These are phyloP conservation scores for Tricholomella constricta DNA, from an alignment of 768 basidiomycete genomes.

Conservation along the genomic window DNA sequence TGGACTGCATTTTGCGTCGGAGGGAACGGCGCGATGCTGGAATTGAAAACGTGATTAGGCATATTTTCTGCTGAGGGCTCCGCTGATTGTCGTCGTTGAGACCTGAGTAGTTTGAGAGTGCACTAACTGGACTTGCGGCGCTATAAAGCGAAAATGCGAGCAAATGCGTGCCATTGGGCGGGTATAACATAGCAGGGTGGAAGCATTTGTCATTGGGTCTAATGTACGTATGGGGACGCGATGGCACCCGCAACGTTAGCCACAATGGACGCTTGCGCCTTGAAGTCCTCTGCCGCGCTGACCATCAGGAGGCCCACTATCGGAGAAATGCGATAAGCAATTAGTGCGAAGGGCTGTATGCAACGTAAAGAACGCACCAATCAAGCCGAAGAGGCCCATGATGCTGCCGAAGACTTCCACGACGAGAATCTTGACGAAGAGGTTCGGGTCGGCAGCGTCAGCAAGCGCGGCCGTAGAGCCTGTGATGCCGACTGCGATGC, in stretches of 20 bases:
- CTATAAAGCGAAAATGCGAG: too few species aligned
- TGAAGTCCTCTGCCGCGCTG: conserved; percentile 62
- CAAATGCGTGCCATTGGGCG: conserved; percentile 2
- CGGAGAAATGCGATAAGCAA: conserved; percentile 5
- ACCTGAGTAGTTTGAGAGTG: too few species aligned
- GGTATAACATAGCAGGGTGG: conserved; percentile 12
- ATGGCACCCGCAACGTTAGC: conserved; percentile 32
- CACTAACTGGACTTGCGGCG: too few species aligned
- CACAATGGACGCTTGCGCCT: conserved; percentile 33
- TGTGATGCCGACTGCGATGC: conserved; percentile 90
- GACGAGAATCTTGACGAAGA: conserved; percentile 96
- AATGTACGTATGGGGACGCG: conserved; percentile 42
- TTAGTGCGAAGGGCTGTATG: background rate
- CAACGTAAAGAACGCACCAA: conserved; percentile 57
- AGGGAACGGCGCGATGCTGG: too few species aligned
- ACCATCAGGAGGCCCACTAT: conserved; percentile 84
- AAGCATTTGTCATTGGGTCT: conserved; percentile 8
- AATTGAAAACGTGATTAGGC: too few species aligned
- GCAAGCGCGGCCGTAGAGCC: conserved; percentile 94
- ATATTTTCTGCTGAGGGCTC: too few species aligned
- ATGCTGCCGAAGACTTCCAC: conserved; percentile 95
- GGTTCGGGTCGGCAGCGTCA: conserved; percentile 90
- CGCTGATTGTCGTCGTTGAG: too few species aligned
- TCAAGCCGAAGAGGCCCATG: conserved; percentile 89
- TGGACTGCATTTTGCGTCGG: too few species aligned